phyloP scores from a whole-genome alignment of 768 basidiomycete genomes.

The Tylopilus intermedius region DNA sequence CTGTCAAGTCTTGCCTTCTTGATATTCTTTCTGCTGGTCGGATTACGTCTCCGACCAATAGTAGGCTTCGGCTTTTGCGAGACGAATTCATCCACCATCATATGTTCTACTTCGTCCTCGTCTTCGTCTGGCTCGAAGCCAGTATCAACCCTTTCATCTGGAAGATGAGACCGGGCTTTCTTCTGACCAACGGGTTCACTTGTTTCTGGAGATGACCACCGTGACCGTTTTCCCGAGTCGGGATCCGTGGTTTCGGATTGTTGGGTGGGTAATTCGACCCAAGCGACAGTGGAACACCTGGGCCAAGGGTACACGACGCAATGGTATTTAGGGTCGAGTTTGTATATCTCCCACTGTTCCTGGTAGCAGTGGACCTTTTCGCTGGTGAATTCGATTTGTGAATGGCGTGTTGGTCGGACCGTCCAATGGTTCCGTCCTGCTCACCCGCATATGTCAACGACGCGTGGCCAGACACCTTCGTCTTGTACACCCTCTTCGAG shows the following conservation, averaged over 20 bases:
- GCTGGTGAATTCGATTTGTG: constrained; percentile 30
- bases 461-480: constrained; percentile 69
- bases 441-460: constrained; percentile 67
- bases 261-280: constrained; percentile 14
- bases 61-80: constrained; percentile 14
- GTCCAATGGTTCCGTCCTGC: constrained; percentile 20
- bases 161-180: constrained; percentile 23
- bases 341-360: constrained; percentile 85
- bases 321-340: constrained; percentile 69
- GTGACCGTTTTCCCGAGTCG: constrained; percentile 25
- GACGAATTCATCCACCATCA: constrained; percentile 39
- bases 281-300: constrained; percentile 24
- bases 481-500: constrained; percentile 51
- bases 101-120: constrained; percentile 40
- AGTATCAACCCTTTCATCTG: constrained; percentile 19
- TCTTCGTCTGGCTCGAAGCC: constrained; percentile 36
- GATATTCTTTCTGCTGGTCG: constrained; percentile 31
- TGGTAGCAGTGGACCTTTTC: constrained; percentile 50
- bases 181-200: constrained; percentile 16
- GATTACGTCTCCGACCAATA: constrained; percentile 13
- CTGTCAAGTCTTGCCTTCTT: constrained; percentile 23
- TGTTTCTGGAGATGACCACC: constrained; percentile 24
- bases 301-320: constrained; percentile 52
- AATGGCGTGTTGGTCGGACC: constrained; percentile 3
- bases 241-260: constrained; percentile 5